Conservation (phyloP, 768 basidiomycete genomes). For the Dacryopinax spathularia region DNA sequence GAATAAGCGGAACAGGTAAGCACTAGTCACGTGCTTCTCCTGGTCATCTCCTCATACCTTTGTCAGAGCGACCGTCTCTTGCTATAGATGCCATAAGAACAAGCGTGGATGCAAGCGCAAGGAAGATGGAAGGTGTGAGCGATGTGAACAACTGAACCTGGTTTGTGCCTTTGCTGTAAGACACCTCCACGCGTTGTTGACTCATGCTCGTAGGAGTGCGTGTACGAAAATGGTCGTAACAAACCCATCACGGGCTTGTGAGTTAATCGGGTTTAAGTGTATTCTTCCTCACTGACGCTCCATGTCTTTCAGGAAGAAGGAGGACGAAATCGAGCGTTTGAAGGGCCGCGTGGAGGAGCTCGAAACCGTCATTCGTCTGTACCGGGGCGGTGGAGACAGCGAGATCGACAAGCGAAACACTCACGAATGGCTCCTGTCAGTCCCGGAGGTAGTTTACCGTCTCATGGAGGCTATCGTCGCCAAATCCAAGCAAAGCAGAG, state of each 20-base stretch:
- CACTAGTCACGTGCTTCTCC: neutral
- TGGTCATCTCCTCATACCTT: neutral
- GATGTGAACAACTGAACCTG: too few species aligned
- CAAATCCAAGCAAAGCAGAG: neutral
- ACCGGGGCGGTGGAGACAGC: neutral
- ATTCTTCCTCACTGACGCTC: too few species aligned
- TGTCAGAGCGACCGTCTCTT: neutral
- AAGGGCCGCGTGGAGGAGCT: neutral
- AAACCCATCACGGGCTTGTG: neutral
- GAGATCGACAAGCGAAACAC: neutral
- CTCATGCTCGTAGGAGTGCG: neutral
- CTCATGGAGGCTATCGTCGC: neutral
- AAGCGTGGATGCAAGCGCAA: too few species aligned
- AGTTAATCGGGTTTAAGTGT: too few species aligned
- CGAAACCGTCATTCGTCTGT: neutral
- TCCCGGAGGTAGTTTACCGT: neutral
- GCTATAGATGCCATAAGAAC: neutral
- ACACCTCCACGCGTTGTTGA: neutral
- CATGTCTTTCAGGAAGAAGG: neutral
- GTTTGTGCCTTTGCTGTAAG: too few species aligned
- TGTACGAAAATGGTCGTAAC: neutral
- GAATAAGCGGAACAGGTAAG: neutral
- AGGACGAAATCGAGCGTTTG: neutral
- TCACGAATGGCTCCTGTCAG: neutral
- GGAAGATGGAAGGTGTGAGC: neutral